phyloP scores from a whole-genome alignment of 2,329 filamentous ascomycete species.

The Ophiostoma quercus region DNA sequence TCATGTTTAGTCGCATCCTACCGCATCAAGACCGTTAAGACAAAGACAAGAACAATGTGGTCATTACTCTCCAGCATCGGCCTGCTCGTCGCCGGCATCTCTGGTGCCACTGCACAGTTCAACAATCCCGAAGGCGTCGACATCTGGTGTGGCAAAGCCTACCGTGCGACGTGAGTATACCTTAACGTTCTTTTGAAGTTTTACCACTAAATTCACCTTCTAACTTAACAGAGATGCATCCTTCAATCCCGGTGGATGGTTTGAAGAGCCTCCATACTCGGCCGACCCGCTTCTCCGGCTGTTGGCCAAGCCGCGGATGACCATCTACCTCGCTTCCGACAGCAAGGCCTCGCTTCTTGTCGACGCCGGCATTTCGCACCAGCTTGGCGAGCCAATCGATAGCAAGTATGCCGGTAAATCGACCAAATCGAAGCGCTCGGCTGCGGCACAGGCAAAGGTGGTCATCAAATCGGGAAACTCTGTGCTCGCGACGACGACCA shows the following conservation, averaged over 20 bases:
- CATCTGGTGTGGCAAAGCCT: slow-evolving; percentile 11
- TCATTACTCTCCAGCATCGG: neutral
- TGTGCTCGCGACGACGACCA: neutral
- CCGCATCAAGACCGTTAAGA: neutral
- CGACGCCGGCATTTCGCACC: neutral
- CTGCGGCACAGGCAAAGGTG: neutral
- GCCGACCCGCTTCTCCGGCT: slow-evolving; percentile 1
- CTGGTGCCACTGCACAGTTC: slow-evolving; percentile 5
- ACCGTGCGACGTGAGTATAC: neutral
- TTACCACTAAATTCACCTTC: no score
- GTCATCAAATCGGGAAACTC: slow-evolving; percentile 3
- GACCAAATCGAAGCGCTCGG: neutral
- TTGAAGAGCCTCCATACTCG: neutral
- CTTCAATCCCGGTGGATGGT: slow-evolving; percentile 5
- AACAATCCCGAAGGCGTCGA: slow-evolving; percentile 10
- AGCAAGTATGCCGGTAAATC: neutral
- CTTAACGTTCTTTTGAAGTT: no score
- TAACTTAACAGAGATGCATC: neutral
- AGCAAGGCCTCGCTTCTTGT: slow-evolving; percentile 6
- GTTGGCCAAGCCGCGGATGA: slow-evolving; percentile 13
- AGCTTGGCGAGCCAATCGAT: neutral
- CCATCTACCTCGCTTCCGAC: slow-evolving; percentile 10
- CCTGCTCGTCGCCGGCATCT: slow-evolving; percentile 4
- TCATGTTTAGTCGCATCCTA: neutral
- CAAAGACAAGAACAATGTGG: slow-evolving; percentile 6